phyloP scores from a whole-genome alignment of 106 monocot genomes.

The Allium sativum region DNA sequence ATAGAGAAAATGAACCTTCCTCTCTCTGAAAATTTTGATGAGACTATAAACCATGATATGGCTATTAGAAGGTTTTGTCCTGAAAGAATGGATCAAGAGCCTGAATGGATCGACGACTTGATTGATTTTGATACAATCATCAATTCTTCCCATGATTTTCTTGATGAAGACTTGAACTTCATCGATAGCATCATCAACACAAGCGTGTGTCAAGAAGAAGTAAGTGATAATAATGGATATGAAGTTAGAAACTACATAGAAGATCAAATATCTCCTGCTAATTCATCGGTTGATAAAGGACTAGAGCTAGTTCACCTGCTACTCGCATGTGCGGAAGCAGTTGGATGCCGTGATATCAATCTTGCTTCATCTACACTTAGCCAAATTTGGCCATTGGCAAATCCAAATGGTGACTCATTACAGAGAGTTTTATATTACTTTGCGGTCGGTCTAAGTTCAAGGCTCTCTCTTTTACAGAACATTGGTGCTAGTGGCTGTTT shows the following conservation, averaged over 20 bases:
- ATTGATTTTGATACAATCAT: slow-evolving; percentile 2
- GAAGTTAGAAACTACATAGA: neutral
- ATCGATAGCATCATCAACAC: slow-evolving; percentile 10
- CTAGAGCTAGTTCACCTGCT: slow-evolving; percentile 10
- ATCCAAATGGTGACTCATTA: slow-evolving; percentile 6
- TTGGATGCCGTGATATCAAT: slow-evolving; percentile 1
- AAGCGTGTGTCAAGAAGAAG: slow-evolving; percentile 1
- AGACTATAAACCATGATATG: slow-evolving; percentile 3
- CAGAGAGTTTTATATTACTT: slow-evolving; percentile 7
- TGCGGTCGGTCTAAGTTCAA: slow-evolving; percentile 3
- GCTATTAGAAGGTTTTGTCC: slow-evolving; percentile 9
- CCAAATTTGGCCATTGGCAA: slow-evolving; percentile 5
- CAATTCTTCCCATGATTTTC: slow-evolving; percentile 1
- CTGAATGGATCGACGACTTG: neutral
- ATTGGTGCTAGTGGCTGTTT: slow-evolving; percentile 7
- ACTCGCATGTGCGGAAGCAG: slow-evolving; percentile 7
- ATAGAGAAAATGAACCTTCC: slow-evolving; percentile 1
- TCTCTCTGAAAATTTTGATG: slow-evolving; percentile 3
- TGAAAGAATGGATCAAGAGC: slow-evolving; percentile 6
- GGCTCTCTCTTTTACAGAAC: slow-evolving; percentile 9
- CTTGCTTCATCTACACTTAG: slow-evolving; percentile 6
- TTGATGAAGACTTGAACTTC: slow-evolving; percentile 5
- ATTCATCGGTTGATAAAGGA: slow-evolving; percentile 1
- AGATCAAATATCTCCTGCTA: neutral
- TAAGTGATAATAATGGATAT: neutral